Conservation (phyloP, 139 green algal genomes). For the Closterium sp. region DNA sequence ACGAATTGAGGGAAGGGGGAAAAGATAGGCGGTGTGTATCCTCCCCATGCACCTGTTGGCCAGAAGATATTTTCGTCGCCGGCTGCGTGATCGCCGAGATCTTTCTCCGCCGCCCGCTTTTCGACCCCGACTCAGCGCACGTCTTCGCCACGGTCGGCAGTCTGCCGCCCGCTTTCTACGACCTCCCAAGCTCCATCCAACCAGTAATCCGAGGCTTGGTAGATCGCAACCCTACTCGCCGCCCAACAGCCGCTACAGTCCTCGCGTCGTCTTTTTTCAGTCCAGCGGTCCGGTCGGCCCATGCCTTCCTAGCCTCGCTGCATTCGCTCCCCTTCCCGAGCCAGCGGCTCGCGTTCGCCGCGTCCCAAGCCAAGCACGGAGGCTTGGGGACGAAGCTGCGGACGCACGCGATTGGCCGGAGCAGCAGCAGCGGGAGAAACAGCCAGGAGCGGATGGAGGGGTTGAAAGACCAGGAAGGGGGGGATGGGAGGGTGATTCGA, state of each 20-base stretch:
- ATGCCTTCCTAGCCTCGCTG: conserved; percentile 2
- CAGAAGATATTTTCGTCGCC: conserved; percentile 1
- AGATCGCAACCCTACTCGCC: not conserved
- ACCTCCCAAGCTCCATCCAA: conserved; percentile 10
- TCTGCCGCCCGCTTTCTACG: not conserved
- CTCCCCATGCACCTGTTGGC: not conserved
- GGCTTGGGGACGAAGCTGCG: not conserved
- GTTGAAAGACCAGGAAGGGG: not conserved
- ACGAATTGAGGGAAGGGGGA: not conserved
- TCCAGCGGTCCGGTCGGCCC: not conserved
- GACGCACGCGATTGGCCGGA: not conserved
- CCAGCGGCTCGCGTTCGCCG: not conserved
- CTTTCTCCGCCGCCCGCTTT: conserved; percentile 15
- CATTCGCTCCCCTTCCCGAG: not conserved
- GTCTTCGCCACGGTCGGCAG: not conserved
- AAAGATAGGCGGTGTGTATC: not conserved
- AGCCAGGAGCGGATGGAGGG: not conserved
- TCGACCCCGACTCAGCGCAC: not conserved
- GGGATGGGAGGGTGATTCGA: not conserved
- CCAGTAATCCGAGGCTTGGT: not conserved
- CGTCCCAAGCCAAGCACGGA: not conserved
- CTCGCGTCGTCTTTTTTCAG: conserved; percentile 21
- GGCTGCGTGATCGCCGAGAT: conserved; percentile 24
- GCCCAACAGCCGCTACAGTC: not conserved
- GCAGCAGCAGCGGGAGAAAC: not conserved